phyloP scores from a whole-genome alignment of 805 yeast species.

The Spathaspora hagerdaliae region DNA sequence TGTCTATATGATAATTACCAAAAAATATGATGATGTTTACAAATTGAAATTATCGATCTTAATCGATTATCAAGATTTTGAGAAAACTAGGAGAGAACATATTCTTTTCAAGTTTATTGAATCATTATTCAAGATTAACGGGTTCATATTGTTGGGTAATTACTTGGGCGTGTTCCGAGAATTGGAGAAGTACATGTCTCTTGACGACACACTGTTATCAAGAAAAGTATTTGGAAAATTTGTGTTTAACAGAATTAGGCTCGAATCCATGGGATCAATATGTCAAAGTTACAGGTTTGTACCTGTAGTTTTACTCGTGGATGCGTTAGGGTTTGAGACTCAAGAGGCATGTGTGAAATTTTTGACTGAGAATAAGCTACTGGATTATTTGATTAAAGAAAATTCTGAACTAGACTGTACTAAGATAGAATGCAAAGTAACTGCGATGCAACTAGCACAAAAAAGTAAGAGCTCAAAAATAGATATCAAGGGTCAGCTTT shows the following conservation, averaged over 20 bases:
- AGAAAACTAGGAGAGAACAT: conserved; percentile 7
- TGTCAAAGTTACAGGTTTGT: conserved; percentile 54
- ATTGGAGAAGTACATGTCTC: conserved; percentile 9
- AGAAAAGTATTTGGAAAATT: conserved; percentile 27
- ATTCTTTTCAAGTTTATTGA: conserved; percentile 13
- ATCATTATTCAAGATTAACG: conserved; percentile 14
- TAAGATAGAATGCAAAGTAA: background rate
- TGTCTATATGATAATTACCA: conserved; percentile 71
- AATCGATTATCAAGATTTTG: conserved; percentile 4
- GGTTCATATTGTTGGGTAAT: conserved; percentile 12
- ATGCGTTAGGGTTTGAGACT: conserved; percentile 38
- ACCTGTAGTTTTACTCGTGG: conserved; percentile 28
- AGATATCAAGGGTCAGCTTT: conserved; percentile 88
- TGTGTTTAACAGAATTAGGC: conserved; percentile 55
- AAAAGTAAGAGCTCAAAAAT: conserved; percentile 48
- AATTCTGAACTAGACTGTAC: conserved; percentile 26
- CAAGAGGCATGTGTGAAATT: conserved; percentile 38
- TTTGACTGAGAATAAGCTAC: conserved; percentile 37
- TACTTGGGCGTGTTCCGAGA: conserved; percentile 50
- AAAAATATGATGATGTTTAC: conserved; percentile 54
- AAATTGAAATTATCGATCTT: conserved; percentile 27
- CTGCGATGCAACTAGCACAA: conserved; percentile 7
- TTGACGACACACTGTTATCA: conserved; percentile 15
- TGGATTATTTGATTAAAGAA: conserved; percentile 15
- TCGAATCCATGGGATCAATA: conserved; percentile 52